A percentile compares a stretch with the other conserved stretches of the same genome.
Evolutionary conservation across 352 stramenopile species (phyloP).

Genomic region (Thalassiosira exigua): DNA sequence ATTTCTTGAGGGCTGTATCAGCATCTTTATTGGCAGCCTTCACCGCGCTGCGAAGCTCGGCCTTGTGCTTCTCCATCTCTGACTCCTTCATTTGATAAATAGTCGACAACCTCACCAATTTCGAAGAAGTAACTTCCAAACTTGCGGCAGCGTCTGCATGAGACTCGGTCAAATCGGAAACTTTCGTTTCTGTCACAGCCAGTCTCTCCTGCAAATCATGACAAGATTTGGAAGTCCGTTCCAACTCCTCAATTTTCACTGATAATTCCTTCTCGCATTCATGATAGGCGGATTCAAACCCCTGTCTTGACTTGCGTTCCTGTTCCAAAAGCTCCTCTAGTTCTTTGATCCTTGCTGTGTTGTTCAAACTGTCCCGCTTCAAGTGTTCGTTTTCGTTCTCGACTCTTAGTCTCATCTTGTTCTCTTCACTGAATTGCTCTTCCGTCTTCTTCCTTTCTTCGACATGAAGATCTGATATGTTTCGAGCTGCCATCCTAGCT

Average conservation of each 20-base stretch:
- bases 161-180: conserved; percentile 53
- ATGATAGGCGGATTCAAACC: conserved; percentile 28
- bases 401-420: conserved; percentile 26
- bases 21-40: conserved; percentile 42
- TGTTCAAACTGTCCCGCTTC: conserved; percentile 22
- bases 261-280: conserved; percentile 33
- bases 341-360: conserved; percentile 49
- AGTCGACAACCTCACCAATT: conserved; percentile 64
- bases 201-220: conserved; percentile 58
- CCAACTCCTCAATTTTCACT: conserved; percentile 43
- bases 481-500: conserved; percentile 29
- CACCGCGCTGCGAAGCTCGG: conserved; percentile 42
- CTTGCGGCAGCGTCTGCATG: conserved; percentile 58
- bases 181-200: conserved; percentile 58
- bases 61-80: conserved; percentile 53
- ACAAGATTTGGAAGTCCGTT: conserved; percentile 14
- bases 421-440: conserved; percentile 22
- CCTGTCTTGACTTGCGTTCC: conserved; percentile 35
- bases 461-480: conserved; percentile 41
- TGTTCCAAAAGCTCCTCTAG: conserved; percentile 51
- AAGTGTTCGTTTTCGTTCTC: conserved; percentile 33
- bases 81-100: conserved; percentile 70
- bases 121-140: conserved; percentile 65
- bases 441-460: conserved; percentile 49
- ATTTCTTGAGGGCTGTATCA: conserved; percentile 49